Base-by-base conservation (phyloP, 805 yeast genomes). In the Pichia ethanolica region DNA sequence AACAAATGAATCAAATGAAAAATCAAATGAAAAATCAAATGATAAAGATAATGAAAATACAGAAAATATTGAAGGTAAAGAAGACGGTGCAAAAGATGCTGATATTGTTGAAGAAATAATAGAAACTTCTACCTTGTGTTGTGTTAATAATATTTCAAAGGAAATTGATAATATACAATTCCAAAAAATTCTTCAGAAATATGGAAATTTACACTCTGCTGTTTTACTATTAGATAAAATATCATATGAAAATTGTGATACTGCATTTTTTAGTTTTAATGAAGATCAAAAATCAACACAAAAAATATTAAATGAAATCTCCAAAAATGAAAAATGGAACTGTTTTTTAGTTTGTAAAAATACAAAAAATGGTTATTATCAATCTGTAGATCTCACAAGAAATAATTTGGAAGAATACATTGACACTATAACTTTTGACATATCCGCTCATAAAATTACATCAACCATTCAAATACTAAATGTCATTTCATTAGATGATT, bases 401-500 rank as follows among this genome's bases (percentile, higher is more conserved):
- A 51, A 51, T 10, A 54, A 55, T 5, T 45, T 66, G 9, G 46
- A 52, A 30, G 56, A 58, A 6, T 43, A 51, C 5, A 48, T 50
- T 11, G 48, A 47, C 44, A 35, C 37, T 6, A 48, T 39, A 26
- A 36, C 53, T 5, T 30, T 47, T 5, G 49, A 51, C 7, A 50
- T 62, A 1, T 37, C 63, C 1, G 54, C 45, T n/a, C 64, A 59
- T 40, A 46, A 49, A 32, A 39, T 39, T 37, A 64, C 81, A 0
- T 72, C 62, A 13, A 88, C 86, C 1, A 60, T 90, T 7, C 80
- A 84, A 49, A 65, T 89, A 5, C 62, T 86, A 36, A 90, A 89
- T 59, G 69, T 80, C 42, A 73, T 87, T 1, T 75, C 83, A 3
- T 75, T 83, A 1, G 79, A 79, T 35, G 95, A 86, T 53, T 65